A percentile compares a stretch with the other conserved stretches of the same genome.
Conservation (phyloP, 345 rosid species). For the Hibiscus mutabilis region DNA sequence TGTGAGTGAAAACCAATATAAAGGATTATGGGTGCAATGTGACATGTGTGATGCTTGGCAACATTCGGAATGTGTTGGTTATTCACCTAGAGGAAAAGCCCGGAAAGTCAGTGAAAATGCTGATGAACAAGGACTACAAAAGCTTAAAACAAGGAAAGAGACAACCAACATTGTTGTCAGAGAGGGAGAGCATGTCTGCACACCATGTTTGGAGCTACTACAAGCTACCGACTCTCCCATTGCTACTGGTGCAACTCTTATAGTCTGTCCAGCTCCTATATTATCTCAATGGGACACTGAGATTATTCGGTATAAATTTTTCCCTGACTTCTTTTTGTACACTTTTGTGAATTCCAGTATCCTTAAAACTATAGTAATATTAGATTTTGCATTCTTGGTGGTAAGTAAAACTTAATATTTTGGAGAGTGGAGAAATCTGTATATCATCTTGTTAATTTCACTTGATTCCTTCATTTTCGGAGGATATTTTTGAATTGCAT, state of each 20-base stretch:
- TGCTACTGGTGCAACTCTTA: slow-evolving; percentile 83
- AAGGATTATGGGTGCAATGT: slow-evolving; percentile 94
- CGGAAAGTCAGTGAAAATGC: slow-evolving; percentile 18
- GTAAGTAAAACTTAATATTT: not conserved
- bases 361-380: not conserved
- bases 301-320: slow-evolving; percentile 57
- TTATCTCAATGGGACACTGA: slow-evolving; percentile 94
- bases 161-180: slow-evolving; percentile 41
- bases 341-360: slow-evolving; percentile 9
- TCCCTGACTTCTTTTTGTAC: slow-evolving; percentile 8
- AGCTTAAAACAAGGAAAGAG: slow-evolving; percentile 43
- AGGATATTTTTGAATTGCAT: slow-evolving; percentile 5
- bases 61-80: slow-evolving; percentile 95
- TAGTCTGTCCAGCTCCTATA: slow-evolving; percentile 94
- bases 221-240: slow-evolving; percentile 70
- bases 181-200: slow-evolving; percentile 75
- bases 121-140: slow-evolving; percentile 20
- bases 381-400: not conserved
- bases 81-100: slow-evolving; percentile 63
- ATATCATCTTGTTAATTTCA: not conserved
- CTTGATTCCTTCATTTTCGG: not conserved
- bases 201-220: slow-evolving; percentile 68
- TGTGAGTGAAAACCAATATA: slow-evolving; percentile 77
- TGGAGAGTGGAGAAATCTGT: not conserved
- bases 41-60: slow-evolving; percentile 99